phyloP scores from a whole-genome alignment of 805 yeast species.

The Kuraishia piskuri region DNA sequence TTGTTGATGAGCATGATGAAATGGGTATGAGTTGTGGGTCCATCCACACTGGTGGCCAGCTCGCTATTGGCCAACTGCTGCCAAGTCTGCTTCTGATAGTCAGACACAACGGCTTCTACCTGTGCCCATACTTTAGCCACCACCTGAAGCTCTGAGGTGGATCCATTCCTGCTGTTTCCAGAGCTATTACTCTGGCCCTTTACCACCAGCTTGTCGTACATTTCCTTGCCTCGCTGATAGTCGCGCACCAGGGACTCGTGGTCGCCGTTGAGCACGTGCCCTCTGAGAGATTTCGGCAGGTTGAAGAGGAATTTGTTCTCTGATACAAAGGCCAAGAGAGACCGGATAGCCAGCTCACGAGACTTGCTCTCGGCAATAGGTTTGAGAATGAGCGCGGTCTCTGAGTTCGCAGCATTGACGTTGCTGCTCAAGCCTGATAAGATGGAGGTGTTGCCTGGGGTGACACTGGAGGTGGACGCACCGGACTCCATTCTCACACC shows the following conservation, averaged over 20 bases:
- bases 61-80: conserved; percentile 28
- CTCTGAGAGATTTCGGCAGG: conserved; percentile 40
- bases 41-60: conserved; percentile 18
- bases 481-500: background rate
- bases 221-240: conserved; percentile 38
- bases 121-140: conserved; percentile 47
- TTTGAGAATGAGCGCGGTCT: conserved; percentile 42
- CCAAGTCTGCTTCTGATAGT: conserved; percentile 50
- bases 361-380: conserved; percentile 48
- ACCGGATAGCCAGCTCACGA: conserved; percentile 38
- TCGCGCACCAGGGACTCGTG: conserved; percentile 50
- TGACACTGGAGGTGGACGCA: background rate
- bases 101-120: conserved; percentile 43
- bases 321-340: conserved; percentile 42
- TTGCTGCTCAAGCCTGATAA: conserved; percentile 29
- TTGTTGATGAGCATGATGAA: conserved; percentile 40
- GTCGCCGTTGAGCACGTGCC: conserved; percentile 37
- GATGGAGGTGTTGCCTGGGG: conserved; percentile 6
- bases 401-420: conserved; percentile 38
- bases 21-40: conserved; percentile 5
- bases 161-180: conserved; percentile 4
- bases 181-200: conserved; percentile 1
- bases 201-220: conserved; percentile 7
- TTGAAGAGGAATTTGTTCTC: conserved; percentile 46
- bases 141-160: conserved; percentile 17